Percentiles rank a stretch among this genome's conserved stretches.
Evolutionary conservation across 306 rosid species (phyloP).

Genomic region (Macrotyloma uniflorum): DNA sequence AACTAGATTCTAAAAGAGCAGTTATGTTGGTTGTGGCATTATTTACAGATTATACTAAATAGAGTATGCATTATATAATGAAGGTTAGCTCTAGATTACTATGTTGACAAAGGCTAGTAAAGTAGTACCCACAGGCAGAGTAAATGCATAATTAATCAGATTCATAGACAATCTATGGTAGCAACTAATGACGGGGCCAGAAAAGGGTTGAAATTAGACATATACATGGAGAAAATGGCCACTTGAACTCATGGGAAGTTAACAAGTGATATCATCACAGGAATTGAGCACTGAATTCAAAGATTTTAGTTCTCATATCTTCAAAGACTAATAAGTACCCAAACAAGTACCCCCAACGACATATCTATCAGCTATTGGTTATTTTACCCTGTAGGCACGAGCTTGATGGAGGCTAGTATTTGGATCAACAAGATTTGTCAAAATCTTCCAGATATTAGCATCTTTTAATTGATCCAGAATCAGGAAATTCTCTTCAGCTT

Average conservation of each 20-base stretch:
- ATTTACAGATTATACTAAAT: background rate
- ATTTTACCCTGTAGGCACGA: conserved; percentile 64
- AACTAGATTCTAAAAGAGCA: background rate
- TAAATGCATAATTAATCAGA: conserved; percentile 9
- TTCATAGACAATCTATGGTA: conserved; percentile 1
- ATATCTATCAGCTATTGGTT: conserved; percentile 22
- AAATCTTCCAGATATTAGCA: conserved; percentile 92
- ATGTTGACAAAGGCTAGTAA: conserved; percentile 9
- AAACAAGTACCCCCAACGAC: background rate
- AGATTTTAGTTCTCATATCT: background rate
- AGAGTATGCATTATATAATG: background rate
- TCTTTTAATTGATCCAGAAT: conserved; percentile 93
- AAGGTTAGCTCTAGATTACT: background rate
- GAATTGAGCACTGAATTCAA: conserved; percentile 25
- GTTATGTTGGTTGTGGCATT: background rate
- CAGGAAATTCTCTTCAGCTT: conserved; percentile 88
- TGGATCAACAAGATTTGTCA: conserved; percentile 85
- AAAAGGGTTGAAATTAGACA: conserved; percentile 15
- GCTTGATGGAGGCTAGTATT: conserved; percentile 75
- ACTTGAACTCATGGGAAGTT: conserved; percentile 17
- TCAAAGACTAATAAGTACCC: conserved; percentile 22
- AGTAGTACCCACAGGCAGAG: background rate
- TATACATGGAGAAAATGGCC: background rate
- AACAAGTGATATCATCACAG: background rate
- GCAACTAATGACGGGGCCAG: conserved; percentile 16